Conservation (phyloP, 257 asterid genomes). For the Solanum peruvianum region DNA sequence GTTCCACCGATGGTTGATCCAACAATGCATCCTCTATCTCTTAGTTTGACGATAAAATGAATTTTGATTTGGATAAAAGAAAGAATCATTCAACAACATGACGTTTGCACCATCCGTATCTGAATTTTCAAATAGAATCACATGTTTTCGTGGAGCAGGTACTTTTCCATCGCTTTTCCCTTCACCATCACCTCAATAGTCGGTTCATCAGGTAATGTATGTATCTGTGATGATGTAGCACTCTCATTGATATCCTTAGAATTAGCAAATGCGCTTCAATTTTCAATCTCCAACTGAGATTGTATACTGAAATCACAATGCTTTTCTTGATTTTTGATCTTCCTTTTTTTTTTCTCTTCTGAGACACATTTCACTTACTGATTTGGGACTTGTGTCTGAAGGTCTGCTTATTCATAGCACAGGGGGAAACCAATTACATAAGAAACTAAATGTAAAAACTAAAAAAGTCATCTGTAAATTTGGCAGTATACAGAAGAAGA, state of each 20-base stretch:
- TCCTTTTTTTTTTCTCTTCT: background rate
- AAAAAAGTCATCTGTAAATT: background rate
- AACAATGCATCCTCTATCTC: too few relatives aligned
- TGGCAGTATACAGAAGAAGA: background rate
- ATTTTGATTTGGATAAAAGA: background rate
- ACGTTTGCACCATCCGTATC: background rate
- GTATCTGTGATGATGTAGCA: slow-evolving; percentile 2
- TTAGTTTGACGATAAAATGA: too few relatives aligned
- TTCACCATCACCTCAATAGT: slow-evolving; percentile 42
- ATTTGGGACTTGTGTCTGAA: background rate
- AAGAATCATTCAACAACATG: background rate
- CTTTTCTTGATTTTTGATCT: background rate
- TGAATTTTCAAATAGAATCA: slow-evolving; percentile 1
- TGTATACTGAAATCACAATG: background rate
- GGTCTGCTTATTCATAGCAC: background rate
- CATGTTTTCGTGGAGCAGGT: slow-evolving; percentile 51
- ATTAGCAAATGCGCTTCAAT: background rate
- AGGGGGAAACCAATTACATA: background rate
- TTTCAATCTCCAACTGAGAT: background rate
- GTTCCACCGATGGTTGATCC: too few relatives aligned
- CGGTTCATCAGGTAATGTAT: slow-evolving; percentile 49
- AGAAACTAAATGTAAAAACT: background rate
- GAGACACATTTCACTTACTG: background rate
- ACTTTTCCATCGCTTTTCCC: slow-evolving; percentile 38
- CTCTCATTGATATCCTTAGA: slow-evolving; percentile 6